A percentile compares a stretch with the other conserved stretches of the same genome.
Evolutionary conservation across 352 stramenopile species (phyloP).

Genomic region (Thalassiosira hispida): DNA sequence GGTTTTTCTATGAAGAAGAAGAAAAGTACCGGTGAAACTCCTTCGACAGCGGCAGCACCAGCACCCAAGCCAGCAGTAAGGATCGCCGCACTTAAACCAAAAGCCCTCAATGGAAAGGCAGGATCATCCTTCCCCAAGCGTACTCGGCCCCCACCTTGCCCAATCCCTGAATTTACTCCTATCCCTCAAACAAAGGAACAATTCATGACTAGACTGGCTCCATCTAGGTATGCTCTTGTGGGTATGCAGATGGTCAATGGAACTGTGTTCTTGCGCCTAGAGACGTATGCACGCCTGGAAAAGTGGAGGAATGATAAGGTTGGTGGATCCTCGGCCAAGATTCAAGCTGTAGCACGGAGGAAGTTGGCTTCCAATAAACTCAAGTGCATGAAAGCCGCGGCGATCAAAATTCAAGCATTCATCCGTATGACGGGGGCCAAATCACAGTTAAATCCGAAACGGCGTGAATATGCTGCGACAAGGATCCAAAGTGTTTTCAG

Average conservation of each 20-base stretch:
- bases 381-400: slow-evolving; percentile 27
- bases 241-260: slow-evolving; percentile 75
- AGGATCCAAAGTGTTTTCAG: slow-evolving; percentile 62
- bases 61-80: not conserved
- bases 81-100: not conserved
- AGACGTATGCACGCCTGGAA: slow-evolving; percentile 59
- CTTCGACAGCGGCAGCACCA: not conserved
- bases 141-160: slow-evolving; percentile 4
- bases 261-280: slow-evolving; percentile 63
- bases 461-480: slow-evolving; percentile 46
- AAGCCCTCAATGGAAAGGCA: not conserved
- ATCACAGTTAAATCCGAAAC: slow-evolving; percentile 38
- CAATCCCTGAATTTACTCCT: slow-evolving; percentile 33
- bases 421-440: slow-evolving; percentile 41
- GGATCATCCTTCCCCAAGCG: not conserved
- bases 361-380: slow-evolving; percentile 43
- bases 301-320: slow-evolving; percentile 48
- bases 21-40: slow-evolving; percentile 4
- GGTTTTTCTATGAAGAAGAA: slow-evolving; percentile 39
- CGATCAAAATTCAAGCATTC: slow-evolving; percentile 52
- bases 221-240: slow-evolving; percentile 50
- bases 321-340: slow-evolving; percentile 56
- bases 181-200: slow-evolving; percentile 56
- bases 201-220: slow-evolving; percentile 34
- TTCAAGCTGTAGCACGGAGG: slow-evolving; percentile 52